phyloP scores from a whole-genome alignment of 257 asterid species.

The Mentha longifolia region DNA sequence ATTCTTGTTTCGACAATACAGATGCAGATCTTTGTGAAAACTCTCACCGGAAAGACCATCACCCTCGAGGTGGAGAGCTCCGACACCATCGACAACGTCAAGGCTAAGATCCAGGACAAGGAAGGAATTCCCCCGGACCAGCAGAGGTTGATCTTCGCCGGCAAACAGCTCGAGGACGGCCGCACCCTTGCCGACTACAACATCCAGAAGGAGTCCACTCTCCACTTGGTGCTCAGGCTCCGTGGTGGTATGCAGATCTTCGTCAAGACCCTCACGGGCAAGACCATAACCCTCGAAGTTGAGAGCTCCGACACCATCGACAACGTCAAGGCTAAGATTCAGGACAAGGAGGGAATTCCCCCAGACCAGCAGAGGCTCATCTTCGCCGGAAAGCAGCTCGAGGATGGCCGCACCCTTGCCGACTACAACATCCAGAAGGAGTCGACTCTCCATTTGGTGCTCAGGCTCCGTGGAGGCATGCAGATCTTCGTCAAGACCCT shows the following conservation, averaged over 20 bases:
- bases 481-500: conserved; percentile 49
- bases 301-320: conserved; percentile 52
- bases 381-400: conserved; percentile 45
- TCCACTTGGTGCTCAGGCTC: conserved; percentile 47
- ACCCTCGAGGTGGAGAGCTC: conserved; percentile 47
- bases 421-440: conserved; percentile 53
- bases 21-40: conserved; percentile 71
- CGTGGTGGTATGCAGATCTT: conserved; percentile 53
- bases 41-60: conserved; percentile 53
- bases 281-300: conserved; percentile 47
- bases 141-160: conserved; percentile 43
- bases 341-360: conserved; percentile 50
- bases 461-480: conserved; percentile 48
- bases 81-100: conserved; percentile 43
- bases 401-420: conserved; percentile 33
- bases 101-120: conserved; percentile 46
- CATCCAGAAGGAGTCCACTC: conserved; percentile 49
- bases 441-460: conserved; percentile 49
- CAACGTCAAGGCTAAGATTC: conserved; percentile 49
- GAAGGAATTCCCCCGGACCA: conserved; percentile 47
- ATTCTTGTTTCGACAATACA: conserved; percentile 8
- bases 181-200: conserved; percentile 42
- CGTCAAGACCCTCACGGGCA: conserved; percentile 47
- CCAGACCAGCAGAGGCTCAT: conserved; percentile 50
- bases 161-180: conserved; percentile 49